Evolutionary conservation across 176 grass and related monocot species (phyloP), one percentile per base, ranked within the genome.

Genomic region (Thinopyrum elongatum): DNA sequence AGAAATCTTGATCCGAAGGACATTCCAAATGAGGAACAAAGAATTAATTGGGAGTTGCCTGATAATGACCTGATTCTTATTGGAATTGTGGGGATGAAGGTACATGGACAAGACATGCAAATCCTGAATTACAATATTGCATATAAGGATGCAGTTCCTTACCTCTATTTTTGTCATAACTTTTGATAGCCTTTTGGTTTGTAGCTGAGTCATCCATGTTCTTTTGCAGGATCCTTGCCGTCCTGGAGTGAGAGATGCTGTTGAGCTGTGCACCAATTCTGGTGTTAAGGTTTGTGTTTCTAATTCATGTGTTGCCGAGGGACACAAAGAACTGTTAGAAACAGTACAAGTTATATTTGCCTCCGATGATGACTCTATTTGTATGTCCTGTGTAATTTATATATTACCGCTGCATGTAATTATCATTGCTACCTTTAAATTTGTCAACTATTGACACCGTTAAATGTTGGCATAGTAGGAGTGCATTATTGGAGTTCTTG

Each of bases 1-100:
- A 86, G 70, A 88, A 65, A 66, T 80, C 90, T 86, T 88, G 88
- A 89, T 80, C 60, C 33, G 21, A 61, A 77, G 27, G 73, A 94
- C 80, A 78, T 96, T 71, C 97, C 94, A 47, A 79, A 53, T 41
- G 94, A 94, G 64, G 95, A 98, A 44, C 85, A 87, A 78, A 90
- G 44, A 79, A 82, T 78, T 38, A 89, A 83, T 60, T 99, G 94
- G 93, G 60, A 85, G 28, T 85, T 99, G 65, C 97, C 94, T 53
- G 92, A 93, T 79, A 63, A 87, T 87, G 90, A 91, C 66, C 85
- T 99, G 29, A 90, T 81, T 88, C 82, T 99, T 64, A 93, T 99
- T 86, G 90, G 79, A 79, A 91, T 99, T 16, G 88, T 90, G 61
- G 97, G 97, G 44, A 96, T 99, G 90, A 99, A 94, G 97, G 97